phyloP scores from a whole-genome alignment of 2,329 filamentous ascomycete genomes.

The Hymenoscyphus fructigenus region DNA sequence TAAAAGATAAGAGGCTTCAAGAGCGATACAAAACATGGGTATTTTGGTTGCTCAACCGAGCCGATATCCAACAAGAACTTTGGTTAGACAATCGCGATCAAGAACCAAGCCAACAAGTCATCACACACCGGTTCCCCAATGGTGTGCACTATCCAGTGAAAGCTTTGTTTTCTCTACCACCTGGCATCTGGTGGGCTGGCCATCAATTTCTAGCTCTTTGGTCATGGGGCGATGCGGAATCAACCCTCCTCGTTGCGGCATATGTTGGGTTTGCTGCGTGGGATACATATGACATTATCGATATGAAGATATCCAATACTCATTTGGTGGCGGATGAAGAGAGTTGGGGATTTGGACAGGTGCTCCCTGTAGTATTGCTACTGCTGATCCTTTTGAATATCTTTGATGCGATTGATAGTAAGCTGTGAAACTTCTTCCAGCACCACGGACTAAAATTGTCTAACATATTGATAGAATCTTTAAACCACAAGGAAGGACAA shows the following conservation, averaged over 20 bases:
- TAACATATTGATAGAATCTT: no score
- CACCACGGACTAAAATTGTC: no score
- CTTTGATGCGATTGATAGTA: conserved; percentile 1
- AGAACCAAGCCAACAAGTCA: not conserved
- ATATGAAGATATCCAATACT: not conserved
- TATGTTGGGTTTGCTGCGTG: not conserved
- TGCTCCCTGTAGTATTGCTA: not conserved
- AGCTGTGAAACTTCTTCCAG: not conserved
- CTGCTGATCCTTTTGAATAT: not conserved
- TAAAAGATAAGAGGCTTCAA: not conserved
- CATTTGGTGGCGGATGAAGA: not conserved
- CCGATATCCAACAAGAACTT: not conserved
- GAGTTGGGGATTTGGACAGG: not conserved
- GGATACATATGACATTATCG: not conserved
- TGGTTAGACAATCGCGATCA: not conserved
- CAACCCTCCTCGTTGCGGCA: not conserved
- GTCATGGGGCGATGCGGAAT: not conserved
- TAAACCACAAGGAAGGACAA: no score
- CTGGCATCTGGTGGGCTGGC: not conserved
- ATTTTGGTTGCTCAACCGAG: not conserved
- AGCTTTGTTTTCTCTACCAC: not conserved
- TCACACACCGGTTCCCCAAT: not conserved
- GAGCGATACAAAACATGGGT: not conserved
- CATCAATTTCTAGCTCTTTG: conserved; percentile 1
- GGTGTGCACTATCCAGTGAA: not conserved